Evolutionary conservation across 768 basidiomycete genomes (phyloP), one percentile per base, ranked within the genome.

Genomic region (Astraeus odoratus): DNA sequence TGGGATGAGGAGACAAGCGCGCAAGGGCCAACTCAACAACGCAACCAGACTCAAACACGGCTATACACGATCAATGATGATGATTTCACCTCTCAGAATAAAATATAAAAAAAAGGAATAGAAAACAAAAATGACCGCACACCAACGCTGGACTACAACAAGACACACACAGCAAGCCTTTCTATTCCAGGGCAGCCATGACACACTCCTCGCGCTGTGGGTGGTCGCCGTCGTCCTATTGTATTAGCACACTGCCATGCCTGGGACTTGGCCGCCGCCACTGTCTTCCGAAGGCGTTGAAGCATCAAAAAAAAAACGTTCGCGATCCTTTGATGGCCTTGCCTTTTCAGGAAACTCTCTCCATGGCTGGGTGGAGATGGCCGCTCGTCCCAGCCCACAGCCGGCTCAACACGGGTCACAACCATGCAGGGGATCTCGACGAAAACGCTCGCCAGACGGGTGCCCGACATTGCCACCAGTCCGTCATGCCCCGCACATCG

Each of bases 11-110:
- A 55, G 39, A 29, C 52, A 49, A 53, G 58, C 50, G 56, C 57
- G 58, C 61, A 41, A n/a, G 40, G 42, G 33, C 45, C 30, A 27
- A 49, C 34, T 50, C 43, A 31, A n/a, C 39, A 12, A 36, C 38
- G 27, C 59, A 63, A 63, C 59, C 57, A 58, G 49, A 55, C 48
- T 63, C 63, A 63, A 63, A 63, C 61, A 63, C 51, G 54, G 40
- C 63, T 58, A 63, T 60, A 63, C 62, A 63, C 53, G 34, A 29
- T 44, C 22, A 22, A 8, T 25, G 13, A 44, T 36, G 44, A 34
- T 35, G 20, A 20, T 31, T 46, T 31, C 6, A 10, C 31, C 36
- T 46, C 36, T n/a, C n/a, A n/a, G n/a, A n/a, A n/a, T n/a, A n/a
- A n/a, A n/a, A n/a, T n/a, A n/a, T n/a, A n/a, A n/a, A n/a, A n/a